Base-by-base conservation (phyloP, 305 asterid species). In the Fraxinus velutina region DNA sequence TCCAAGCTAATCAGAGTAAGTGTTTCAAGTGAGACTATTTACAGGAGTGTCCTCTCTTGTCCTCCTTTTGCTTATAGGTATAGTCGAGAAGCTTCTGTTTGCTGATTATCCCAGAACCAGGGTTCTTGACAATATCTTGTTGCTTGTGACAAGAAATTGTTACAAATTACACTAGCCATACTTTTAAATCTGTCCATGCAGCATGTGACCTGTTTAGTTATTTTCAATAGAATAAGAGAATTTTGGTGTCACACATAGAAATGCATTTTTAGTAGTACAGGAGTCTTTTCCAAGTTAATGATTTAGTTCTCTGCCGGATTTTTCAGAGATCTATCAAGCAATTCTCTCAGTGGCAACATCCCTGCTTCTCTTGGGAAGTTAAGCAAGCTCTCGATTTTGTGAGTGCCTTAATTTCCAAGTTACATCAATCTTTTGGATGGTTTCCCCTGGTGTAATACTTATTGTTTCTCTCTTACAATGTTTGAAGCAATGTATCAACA, bases 301-400 rank as follows among this genome's bases (percentile, higher is more conserved):
- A 70, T 72, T 47, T 50, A 37, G 57, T 76, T 79, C 71, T 74
- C 10, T 73, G 83, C 82, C 83, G 78, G 78, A 80, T 85, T 79
- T 66, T 81, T 62, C 90, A 96, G 99, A 89, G 99, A 96, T 87
- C 92, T 96, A 75, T 94, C 98, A n/a, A 93, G 99, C 94, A 96
- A 96, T 90, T 93, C 97, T 84, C 95, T 96, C 75, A 91, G 99
- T 84, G 98, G 98, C 86, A 88, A 77, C 83, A 92, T 96, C 90
- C 99, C 99, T 82, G 81, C 85, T 76, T 92, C 99, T 71, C 95
- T 96, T 79, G 99, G 98, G 85, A 93, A 94, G 80, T 88, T 94
- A 78, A 86, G 83, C 93, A 89, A 91, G 87, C 98, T 96, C 62
- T 83, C 87, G 29, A 82, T 77, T 75, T 92, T 96, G 99, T 96